Percentiles rank a stretch among this genome's conserved stretches.
phyloP scores from a whole-genome alignment of 2,329 filamentous ascomycete genomes.

The Penicillium sp. region DNA sequence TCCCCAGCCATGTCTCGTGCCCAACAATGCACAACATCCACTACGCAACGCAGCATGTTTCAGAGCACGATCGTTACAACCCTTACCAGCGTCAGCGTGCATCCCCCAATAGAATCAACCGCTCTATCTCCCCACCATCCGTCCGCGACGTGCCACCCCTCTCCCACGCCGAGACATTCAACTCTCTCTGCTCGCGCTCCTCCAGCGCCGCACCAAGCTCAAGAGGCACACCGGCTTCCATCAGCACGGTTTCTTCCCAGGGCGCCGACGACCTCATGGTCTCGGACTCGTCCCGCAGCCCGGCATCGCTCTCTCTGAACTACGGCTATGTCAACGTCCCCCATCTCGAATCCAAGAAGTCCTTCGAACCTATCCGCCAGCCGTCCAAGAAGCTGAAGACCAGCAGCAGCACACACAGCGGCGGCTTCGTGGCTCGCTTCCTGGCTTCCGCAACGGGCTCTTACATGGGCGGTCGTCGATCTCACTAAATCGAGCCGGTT shows the following conservation, averaged over 20 bases:
- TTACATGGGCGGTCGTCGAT: constrained; percentile 43
- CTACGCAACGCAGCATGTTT: constrained; percentile 29
- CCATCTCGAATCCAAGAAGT: constrained; percentile 33
- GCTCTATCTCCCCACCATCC: constrained; percentile 47
- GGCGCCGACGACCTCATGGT: constrained; percentile 38
- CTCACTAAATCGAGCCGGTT: constrained; percentile 28
- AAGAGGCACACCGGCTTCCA: constrained; percentile 45
- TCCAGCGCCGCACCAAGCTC: constrained; percentile 47
- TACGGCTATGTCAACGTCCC: constrained; percentile 40
- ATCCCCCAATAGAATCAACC: constrained; percentile 38
- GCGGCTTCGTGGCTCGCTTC: constrained; percentile 46
- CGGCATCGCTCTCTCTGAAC: constrained; percentile 29
- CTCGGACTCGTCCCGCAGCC: constrained; percentile 36
- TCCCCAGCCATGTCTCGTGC: constrained; percentile 32
- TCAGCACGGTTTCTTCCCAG: constrained; percentile 41
- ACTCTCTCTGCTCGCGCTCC: constrained; percentile 44
- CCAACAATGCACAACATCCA: constrained; percentile 34
- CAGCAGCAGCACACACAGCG: constrained; percentile 28
- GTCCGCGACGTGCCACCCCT: constrained; percentile 46
- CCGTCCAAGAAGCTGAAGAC: constrained; percentile 45
- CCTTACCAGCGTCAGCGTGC: constrained; percentile 39
- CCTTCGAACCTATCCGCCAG: constrained; percentile 31
- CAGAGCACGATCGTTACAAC: constrained; percentile 38
- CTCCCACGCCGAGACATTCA: constrained; percentile 43
- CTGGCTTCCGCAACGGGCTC: constrained; percentile 44